Evolutionary conservation across 768 basidiomycete genomes (phyloP).

Genomic region (Clathrus columnatus): DNA sequence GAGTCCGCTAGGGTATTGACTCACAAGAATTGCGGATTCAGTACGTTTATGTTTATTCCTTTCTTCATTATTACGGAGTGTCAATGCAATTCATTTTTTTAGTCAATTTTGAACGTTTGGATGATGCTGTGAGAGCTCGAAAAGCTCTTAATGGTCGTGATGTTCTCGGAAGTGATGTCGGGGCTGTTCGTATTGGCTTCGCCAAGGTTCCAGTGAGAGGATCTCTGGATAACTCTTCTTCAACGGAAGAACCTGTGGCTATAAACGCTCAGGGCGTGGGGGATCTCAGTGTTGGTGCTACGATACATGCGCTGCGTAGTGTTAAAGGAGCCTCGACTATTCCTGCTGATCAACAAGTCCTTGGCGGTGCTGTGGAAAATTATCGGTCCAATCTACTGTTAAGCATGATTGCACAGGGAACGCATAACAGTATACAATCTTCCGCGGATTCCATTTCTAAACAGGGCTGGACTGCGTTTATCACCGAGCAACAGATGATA

Average conservation of each 20-base stretch:
- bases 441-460: conserved; percentile 44
- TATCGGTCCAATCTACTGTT: conserved; percentile 87
- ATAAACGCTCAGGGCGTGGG: conserved; percentile 74
- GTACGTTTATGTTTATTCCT: conserved; percentile 32
- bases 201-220: conserved; percentile 94
- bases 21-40: conserved; percentile 95
- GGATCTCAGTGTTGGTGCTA: conserved; percentile 78
- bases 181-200: conserved; percentile 93
- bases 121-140: conserved; percentile 91
- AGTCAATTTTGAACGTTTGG: conserved; percentile 96
- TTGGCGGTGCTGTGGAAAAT: conserved; percentile 88
- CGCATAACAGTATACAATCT: conserved; percentile 42
- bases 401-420: conserved; percentile 77
- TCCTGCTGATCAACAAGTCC: conserved; percentile 87
- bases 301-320: conserved; percentile 77
- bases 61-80: background rate
- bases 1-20: conserved; percentile 94
- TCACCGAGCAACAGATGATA: conserved; percentile 96
- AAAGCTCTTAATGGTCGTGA: conserved; percentile 95
- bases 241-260: conserved; percentile 53
- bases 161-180: conserved; percentile 92
- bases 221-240: conserved; percentile 52
- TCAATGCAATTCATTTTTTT: conserved; percentile 13
- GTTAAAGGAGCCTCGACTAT: conserved; percentile 91
- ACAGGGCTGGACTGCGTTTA: conserved; percentile 59